Percentiles rank a stretch among this genome's conserved stretches.
Conservation (phyloP, 1,284 basidiomycete species). For the Lentinula novae-zelandiae region DNA sequence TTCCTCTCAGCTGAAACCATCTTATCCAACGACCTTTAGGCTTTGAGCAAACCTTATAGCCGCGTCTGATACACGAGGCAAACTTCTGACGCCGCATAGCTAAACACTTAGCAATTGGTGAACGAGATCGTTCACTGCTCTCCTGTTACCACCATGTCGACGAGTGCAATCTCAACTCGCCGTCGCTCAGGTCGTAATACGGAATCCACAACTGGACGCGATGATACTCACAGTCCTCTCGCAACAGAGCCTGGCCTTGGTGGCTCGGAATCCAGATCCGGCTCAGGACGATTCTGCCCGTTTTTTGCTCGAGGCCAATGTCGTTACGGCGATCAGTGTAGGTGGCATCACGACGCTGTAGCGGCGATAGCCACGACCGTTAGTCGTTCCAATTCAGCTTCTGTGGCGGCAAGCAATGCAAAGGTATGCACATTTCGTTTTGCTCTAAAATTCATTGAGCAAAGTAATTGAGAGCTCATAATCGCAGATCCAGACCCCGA, state of each 20-base stretch:
- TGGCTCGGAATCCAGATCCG: not conserved
- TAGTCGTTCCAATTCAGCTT: not conserved
- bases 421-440: not conserved
- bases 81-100: not conserved
- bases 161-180: not conserved
- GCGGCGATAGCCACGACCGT: not conserved
- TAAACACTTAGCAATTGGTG: not conserved
- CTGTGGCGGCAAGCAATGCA: not conserved
- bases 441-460: not conserved
- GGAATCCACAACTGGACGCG: not conserved
- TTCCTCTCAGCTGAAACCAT: no score
- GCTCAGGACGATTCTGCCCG: not conserved
- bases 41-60: not conserved
- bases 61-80: not conserved
- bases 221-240: not conserved
- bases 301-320: conserved; percentile 10
- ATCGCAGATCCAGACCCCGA: conserved; percentile 2
- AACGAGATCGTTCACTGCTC: not conserved
- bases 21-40: no score
- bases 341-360: not conserved
- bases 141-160: not conserved
- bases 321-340: conserved; percentile 9
- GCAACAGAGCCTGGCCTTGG: not conserved
- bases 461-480: not conserved
- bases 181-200: not conserved